Evolutionary conservation across 352 stramenopile genomes (phyloP), one percentile per base, ranked within the genome.

Genomic region (Phytophthora crassamura): DNA sequence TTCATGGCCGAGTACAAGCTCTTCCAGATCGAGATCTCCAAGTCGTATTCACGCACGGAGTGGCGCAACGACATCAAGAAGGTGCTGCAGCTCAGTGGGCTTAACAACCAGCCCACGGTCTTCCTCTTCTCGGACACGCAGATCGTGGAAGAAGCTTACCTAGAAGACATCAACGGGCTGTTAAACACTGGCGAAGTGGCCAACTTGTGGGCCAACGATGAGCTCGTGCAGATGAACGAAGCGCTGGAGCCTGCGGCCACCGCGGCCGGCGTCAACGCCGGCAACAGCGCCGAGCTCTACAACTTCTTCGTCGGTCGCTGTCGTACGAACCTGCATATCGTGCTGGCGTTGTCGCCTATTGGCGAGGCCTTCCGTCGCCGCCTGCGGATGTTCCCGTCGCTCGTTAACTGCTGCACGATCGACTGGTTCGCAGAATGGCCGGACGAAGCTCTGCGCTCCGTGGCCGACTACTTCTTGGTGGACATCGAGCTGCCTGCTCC

Each of bases 371-470:
- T 99, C 66, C 88, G 95, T 2, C 84, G 91, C 8, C 86, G 95
- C 5, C 75, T 98, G 45, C 88, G 95, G 7, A 99, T 98, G 94
- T 99, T 99, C 61, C 96, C 96, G 20, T 97, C 95, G 20, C 82
- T 98, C 2, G 94, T 99, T 4, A 98, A 98, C 67, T 99, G 95
- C 70, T 98, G 94, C 64, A 98, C 95, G 36, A 98, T 99, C 59
- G 95, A 99, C 51, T 99, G 95, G 95, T 99, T 99, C 72, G 91
- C 92, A 0, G 94, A 98, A 53, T 99, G 96, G 96, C 96, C 96
- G 0, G 82, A 97, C 43, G 94, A 99, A 72, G 96, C 96, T 14
- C 74, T 99, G 43, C 84, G 88, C 12, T 97, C 87, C 4, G 96
- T 99, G 7, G 96, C 94, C 9, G 82, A 97, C 35, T 88, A 97